A percentile compares a stretch with the other conserved stretches of the same genome.
Conservation (phyloP, 176 grass and related monocot species). For the Paspalum vaginatum region DNA sequence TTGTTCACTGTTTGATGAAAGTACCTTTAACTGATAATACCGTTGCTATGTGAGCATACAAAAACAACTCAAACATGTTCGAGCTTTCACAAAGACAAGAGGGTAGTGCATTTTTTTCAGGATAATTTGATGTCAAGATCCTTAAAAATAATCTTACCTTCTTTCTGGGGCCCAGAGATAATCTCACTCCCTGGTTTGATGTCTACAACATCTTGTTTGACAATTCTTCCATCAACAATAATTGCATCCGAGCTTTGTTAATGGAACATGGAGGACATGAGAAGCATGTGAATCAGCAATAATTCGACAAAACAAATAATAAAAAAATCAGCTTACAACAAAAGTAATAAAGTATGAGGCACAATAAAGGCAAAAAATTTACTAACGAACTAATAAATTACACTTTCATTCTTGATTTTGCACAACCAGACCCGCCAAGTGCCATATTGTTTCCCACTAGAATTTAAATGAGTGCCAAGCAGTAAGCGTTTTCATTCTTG, state of each 20-base stretch:
- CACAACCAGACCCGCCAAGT: no score
- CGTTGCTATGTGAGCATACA: background rate
- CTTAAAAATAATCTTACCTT: slow-evolving; percentile 54
- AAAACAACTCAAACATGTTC: slow-evolving; percentile 11
- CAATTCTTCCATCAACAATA: slow-evolving; percentile 71
- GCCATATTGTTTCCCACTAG: no score
- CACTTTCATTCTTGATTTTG: background rate
- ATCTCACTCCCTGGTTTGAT: slow-evolving; percentile 77
- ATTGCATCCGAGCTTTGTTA: slow-evolving; percentile 79
- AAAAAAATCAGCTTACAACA: background rate
- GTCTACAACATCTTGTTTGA: slow-evolving; percentile 68
- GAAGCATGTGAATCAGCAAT: slow-evolving; percentile 9
- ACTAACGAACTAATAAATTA: slow-evolving; percentile 1
- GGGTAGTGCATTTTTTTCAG: background rate
- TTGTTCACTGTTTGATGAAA: background rate
- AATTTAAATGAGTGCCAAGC: no score
- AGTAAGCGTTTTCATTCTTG: slow-evolving; percentile 3
- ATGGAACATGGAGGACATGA: slow-evolving; percentile 28
- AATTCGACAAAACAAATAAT: slow-evolving; percentile 16
- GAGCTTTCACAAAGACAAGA: slow-evolving; percentile 18
- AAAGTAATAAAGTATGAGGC: background rate
- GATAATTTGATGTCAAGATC: background rate
- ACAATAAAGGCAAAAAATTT: background rate
- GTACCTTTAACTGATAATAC: background rate
- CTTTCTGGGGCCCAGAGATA: slow-evolving; percentile 77